These are phyloP conservation scores for Ganoderma meredithae DNA, from an alignment of 1,284 basidiomycete species.

Conservation along the genomic window DNA sequence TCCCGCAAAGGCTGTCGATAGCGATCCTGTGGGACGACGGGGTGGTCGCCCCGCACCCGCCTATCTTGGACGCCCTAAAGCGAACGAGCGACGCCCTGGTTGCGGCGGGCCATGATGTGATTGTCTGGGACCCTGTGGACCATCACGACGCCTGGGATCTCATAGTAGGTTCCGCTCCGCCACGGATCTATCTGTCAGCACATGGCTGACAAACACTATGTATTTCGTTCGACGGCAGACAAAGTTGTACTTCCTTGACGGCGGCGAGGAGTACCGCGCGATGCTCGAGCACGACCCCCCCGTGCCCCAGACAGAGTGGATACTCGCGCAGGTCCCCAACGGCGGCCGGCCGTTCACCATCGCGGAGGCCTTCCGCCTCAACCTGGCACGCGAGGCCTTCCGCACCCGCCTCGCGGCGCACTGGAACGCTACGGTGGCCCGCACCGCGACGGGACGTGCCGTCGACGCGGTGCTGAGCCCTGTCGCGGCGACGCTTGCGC, in stretches of 20 bases:
- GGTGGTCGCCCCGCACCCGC: conserved; percentile 61
- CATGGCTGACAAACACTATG: conserved; percentile 23
- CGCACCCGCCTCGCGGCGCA: conserved; percentile 52
- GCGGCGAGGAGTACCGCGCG: conserved; percentile 54
- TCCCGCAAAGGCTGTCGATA: conserved; percentile 56
- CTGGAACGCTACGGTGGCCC: conserved; percentile 57
- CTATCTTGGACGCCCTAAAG: conserved; percentile 55
- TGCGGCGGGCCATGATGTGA: conserved; percentile 61
- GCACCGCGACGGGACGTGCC: conserved; percentile 56
- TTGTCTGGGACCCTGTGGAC: conserved; percentile 55
- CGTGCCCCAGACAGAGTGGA: conserved; percentile 57
- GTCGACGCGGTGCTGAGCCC: conserved; percentile 65
- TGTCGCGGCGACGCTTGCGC: conserved; percentile 57
- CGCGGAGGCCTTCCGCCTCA: conserved; percentile 52
- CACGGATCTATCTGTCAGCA: conserved; percentile 24
- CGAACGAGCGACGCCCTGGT: conserved; percentile 51
- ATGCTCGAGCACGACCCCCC: conserved; percentile 48
- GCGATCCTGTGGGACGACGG: conserved; percentile 64
- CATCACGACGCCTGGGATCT: conserved; percentile 58
- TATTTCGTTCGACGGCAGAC: conserved; percentile 38
- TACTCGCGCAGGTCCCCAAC: conserved; percentile 49
- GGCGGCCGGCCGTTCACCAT: conserved; percentile 46
- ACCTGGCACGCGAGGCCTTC: conserved; percentile 53
- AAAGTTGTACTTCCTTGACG: conserved; percentile 59
- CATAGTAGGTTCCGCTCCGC: conserved; percentile 47